Evolutionary conservation across 2,329 filamentous ascomycete species (phyloP), one percentile per base, ranked within the genome.

Genomic region (Phaeosphaeria sp.): DNA sequence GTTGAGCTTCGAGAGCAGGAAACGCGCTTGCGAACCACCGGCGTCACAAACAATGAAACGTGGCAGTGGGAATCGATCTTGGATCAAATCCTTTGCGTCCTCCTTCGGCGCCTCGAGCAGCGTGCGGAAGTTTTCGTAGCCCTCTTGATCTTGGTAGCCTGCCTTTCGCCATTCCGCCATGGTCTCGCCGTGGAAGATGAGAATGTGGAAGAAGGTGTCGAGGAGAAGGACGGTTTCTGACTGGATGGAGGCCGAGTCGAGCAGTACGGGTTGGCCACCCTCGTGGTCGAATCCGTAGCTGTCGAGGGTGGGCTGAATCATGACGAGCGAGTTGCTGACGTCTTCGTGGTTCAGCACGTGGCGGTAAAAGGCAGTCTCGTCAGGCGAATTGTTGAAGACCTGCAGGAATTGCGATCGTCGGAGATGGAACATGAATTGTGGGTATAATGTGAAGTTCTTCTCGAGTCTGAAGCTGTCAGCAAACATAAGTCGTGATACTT

Each of bases 371-470:
- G 95, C 95, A 22, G 95, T 99, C 80, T 99, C 95, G 71, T 99
- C 95, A 7, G 95, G 95, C 0, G 94, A 98, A 79, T 98, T 99
- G 83, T 99, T 99, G 86, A 99, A 99, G 56, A 99, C 93, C 75
- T 99, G 95, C 64, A 99, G 80, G 83, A 99, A 99, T 78, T 98
- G 95, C 79, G 93, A 97, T 78, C 95, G 88, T 69, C 95, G 91
- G 60, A 99, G 86, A 78, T 99, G 95, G 84, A 99, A 99, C 95
- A 99, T 99, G 81, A 99, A 99, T 77, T 99, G 95, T 24, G 95
- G 95, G 74, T 99, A 99, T 17, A 99, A 85, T 0, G 94, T 98
- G 75, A 99, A 99, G 83, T 99, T 99, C 87, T 97, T 97, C 79
- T 99, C 95, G 39, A 79, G 75, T 49, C 76, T 76, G 45, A 17